Evolutionary conservation across 1,139 yeast genomes (phyloP), one percentile per base, ranked within the genome.

Genomic region (Eremothecium gossypii): DNA sequence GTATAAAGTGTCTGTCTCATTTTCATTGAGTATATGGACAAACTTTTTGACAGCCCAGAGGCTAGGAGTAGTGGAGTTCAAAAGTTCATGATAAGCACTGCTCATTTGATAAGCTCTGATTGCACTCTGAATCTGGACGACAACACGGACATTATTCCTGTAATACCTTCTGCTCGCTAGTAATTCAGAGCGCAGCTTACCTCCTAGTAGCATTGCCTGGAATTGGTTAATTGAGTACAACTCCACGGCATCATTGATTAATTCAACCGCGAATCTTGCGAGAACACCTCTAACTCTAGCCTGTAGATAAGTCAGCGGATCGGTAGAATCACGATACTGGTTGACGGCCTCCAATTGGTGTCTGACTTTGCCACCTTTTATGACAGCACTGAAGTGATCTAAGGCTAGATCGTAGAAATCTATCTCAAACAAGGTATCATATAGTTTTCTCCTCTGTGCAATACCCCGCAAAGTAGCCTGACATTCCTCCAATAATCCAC

Each of bases 31-130:
- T 37, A 91, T 64, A 49, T 78, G 77, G 1, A 91, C 84, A 63
- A 87, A 93, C 45, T 77, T 79, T 52, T 79, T 75, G 33, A 93
- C 80, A 0, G 87, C 84, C 20, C 79, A 64, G 38, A 93, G 63
- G 0, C 94, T 83, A 0, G 98, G 97, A 53, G 82, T 80, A 38
- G 72, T 73, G 59, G 75, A 78, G 9, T 74, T 71, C 36, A 84
- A 76, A 44, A 91, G 69, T 4, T 84, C 75, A 48, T 74, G 75
- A 63, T 85, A 91, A 0, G 95, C 94, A 38, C 69, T 72, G 27
- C 82, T 82, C 42, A 83, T 81, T 46, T 77, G 74, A 48, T 73
- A 69, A 30, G 87, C 80, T 44, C 87, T 74, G 39, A 89, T 73
- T 38, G 70, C 69, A 38, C 89, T 80, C 63, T 91, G 98, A 11